Conservation (phyloP, 371 early-diverging fungal species). For the Hamiltosporidium tvaerminnensis region DNA sequence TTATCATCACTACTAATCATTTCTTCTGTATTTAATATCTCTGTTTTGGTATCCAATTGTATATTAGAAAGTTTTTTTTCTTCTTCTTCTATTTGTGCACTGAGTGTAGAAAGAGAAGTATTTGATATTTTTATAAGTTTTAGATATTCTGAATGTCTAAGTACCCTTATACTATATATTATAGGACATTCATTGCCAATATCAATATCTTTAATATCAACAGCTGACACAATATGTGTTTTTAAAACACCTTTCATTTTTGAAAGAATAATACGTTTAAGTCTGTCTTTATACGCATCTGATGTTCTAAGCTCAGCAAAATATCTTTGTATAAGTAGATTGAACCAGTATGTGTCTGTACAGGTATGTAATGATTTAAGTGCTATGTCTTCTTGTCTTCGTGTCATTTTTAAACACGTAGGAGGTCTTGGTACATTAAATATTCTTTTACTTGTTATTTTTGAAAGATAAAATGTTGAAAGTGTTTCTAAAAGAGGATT, state of each 20-base stretch:
- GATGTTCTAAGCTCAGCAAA: slow-evolving; percentile 35
- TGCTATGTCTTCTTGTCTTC: background rate
- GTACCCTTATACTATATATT: slow-evolving; percentile 27
- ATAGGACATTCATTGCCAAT: slow-evolving; percentile 47
- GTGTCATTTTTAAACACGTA: no score
- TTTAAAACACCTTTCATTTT: slow-evolving; percentile 17
- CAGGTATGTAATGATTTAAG: slow-evolving; percentile 14
- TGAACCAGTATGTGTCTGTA: slow-evolving; percentile 44
- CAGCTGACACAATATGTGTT: slow-evolving; percentile 27
- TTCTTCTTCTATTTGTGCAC: no score
- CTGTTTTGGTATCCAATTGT: no score
- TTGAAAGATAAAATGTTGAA: background rate
- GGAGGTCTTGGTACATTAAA: background rate
- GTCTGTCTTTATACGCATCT: slow-evolving; percentile 32
- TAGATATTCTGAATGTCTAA: slow-evolving; percentile 26
- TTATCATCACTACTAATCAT: no score
- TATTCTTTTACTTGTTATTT: background rate
- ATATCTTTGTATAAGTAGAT: slow-evolving; percentile 40
- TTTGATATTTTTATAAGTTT: slow-evolving; percentile 6
- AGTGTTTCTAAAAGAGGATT: background rate
- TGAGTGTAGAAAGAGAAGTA: no score
- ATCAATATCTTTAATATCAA: slow-evolving; percentile 34
- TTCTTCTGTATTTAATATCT: no score
- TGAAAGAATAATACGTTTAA: slow-evolving; percentile 29
- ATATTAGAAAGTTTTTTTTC: no score